Conservation (phyloP, 148 eudicot species). For the Rhododendron mucronatum region DNA sequence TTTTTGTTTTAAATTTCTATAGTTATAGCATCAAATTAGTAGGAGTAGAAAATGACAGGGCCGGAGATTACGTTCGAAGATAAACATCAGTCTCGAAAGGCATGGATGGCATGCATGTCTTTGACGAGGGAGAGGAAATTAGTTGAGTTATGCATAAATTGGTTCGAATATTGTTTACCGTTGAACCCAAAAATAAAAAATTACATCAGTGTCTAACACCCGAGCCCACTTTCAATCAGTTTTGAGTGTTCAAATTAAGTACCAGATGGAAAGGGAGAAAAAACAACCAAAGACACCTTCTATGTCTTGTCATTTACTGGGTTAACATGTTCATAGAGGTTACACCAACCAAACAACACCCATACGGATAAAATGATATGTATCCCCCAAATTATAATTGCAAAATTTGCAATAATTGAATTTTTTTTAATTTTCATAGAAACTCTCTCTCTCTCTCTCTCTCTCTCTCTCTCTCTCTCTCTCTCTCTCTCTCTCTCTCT, state of each 20-base stretch:
- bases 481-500: neutral
- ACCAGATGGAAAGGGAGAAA: neutral
- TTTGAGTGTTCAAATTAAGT: neutral
- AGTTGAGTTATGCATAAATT: neutral
- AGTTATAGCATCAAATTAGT: neutral
- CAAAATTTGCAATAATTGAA: neutral
- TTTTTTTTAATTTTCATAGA: neutral
- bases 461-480: too few species aligned
- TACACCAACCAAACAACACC: constrained; percentile 1
- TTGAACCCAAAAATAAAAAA: neutral
- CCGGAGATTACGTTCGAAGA: neutral
- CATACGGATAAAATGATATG: too few species aligned
- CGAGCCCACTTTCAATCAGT: neutral
- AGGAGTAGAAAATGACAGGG: neutral
- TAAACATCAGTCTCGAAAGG: neutral
- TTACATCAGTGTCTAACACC: neutral
- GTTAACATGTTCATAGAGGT: neutral
- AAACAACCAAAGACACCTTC: neutral
- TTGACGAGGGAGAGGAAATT: too few species aligned
- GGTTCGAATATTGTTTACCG: too few species aligned
- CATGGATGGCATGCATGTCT: too few species aligned
- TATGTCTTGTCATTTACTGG: neutral
- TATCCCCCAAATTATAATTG: neutral
- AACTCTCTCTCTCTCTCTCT: neutral
- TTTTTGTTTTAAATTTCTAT: too few species aligned